phyloP scores from a whole-genome alignment of 148 eudicot species.

The Simmondsia chinensis region DNA sequence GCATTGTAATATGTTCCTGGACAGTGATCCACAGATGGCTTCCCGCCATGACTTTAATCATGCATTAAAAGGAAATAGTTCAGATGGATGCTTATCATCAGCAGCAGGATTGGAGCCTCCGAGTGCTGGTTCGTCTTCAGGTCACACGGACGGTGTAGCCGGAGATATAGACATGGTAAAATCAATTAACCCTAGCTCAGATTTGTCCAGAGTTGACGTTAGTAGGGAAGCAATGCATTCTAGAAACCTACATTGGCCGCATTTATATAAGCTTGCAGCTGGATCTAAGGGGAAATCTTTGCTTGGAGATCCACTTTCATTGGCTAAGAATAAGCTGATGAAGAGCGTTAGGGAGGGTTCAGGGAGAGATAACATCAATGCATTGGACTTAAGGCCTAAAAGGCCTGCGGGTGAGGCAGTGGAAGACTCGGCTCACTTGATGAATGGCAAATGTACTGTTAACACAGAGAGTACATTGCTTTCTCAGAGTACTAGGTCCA shows the following conservation, averaged over 20 bases:
- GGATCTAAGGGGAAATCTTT: slow-evolving; percentile 10
- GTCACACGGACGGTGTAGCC: slow-evolving; percentile 6
- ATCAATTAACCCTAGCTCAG: slow-evolving; percentile 11
- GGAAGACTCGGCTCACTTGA: slow-evolving; percentile 4
- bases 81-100: slow-evolving; percentile 8
- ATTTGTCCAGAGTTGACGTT: slow-evolving; percentile 5
- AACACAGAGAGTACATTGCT: slow-evolving; percentile 16
- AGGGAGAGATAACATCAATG: slow-evolving; percentile 9
- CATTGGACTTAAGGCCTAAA: slow-evolving; percentile 14
- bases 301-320: slow-evolving; percentile 18
- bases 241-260: slow-evolving; percentile 26
- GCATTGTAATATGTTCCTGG: slow-evolving; percentile 9
- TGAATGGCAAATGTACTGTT: slow-evolving; percentile 11
- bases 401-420: slow-evolving; percentile 13
- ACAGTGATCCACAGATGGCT: slow-evolving; percentile 13
- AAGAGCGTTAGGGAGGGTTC: slow-evolving; percentile 20
- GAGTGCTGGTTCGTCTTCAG: slow-evolving; percentile 5
- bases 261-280: slow-evolving; percentile 24
- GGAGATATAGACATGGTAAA: slow-evolving; percentile 8
- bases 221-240: slow-evolving; percentile 6
- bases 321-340: slow-evolving; percentile 25
- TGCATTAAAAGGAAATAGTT: slow-evolving; percentile 7
- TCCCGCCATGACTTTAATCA: slow-evolving; percentile 2
- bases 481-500: slow-evolving; percentile 17
- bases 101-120: slow-evolving; percentile 12